phyloP scores from a whole-genome alignment of 116 monocot species.

The Cymodocea nodosa region DNA sequence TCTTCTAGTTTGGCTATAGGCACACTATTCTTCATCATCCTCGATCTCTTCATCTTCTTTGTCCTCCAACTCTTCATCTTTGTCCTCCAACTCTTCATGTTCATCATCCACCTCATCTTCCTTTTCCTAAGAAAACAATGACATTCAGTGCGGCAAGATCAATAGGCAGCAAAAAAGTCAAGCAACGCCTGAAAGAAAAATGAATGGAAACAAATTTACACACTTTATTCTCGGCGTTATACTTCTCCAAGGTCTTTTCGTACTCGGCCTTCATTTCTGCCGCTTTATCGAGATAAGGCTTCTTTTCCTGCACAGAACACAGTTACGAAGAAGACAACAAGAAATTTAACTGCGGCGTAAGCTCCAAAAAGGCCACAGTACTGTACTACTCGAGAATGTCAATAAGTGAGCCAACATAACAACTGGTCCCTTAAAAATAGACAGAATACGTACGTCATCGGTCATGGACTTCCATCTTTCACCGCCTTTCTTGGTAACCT shows the following conservation, averaged over 20 bases:
- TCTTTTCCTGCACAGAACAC: constrained; percentile 47
- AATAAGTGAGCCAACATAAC: background rate
- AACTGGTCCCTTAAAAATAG: background rate
- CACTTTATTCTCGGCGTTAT: constrained; percentile 19
- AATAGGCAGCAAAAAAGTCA: background rate
- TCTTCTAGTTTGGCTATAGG: background rate
- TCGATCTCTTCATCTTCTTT: constrained; percentile 1
- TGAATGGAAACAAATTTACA: background rate
- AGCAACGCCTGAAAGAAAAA: background rate
- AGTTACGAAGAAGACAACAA: background rate
- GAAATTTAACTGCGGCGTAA: too few species aligned
- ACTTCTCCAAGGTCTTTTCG: constrained; percentile 27
- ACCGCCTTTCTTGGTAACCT: constrained; percentile 71
- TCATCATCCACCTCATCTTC: constrained; percentile 13
- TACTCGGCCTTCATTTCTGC: constrained; percentile 54
- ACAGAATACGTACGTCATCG: constrained; percentile 32
- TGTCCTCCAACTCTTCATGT: constrained; percentile 4
- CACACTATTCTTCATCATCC: background rate
- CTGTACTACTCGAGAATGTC: too few species aligned
- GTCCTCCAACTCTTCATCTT: constrained; percentile 2
- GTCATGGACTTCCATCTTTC: constrained; percentile 69
- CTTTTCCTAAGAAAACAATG: constrained; percentile 10
- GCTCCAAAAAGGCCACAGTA: background rate
- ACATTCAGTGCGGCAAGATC: background rate
- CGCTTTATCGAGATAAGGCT: constrained; percentile 51